Conservation (phyloP, 176 grass and related monocot genomes). For the Aegilops umbellulata region DNA sequence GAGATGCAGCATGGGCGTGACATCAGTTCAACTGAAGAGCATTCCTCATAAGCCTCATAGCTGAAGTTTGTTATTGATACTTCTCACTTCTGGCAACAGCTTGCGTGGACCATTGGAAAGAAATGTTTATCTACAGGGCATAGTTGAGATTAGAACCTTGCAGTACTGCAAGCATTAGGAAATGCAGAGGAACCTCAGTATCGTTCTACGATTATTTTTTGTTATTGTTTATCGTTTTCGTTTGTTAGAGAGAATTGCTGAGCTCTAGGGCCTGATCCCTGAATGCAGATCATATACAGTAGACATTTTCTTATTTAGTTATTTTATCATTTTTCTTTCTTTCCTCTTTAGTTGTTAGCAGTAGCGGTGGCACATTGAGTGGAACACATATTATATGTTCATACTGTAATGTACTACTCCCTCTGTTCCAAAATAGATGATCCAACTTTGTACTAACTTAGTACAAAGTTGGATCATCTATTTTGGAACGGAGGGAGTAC, state of each 20-base stretch:
- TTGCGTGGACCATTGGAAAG: not conserved
- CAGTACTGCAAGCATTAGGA: not conserved
- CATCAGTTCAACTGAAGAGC: conserved; percentile 29
- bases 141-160: not conserved
- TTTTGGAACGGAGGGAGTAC: too few species aligned
- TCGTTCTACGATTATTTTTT: conserved; percentile 11
- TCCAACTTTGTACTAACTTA: too few species aligned
- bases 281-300: not conserved
- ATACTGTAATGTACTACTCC: too few species aligned
- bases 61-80: not conserved
- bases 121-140: not conserved
- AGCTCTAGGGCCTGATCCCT: not conserved
- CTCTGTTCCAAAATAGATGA: too few species aligned
- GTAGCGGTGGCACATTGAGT: too few species aligned
- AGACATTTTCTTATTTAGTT: too few species aligned
- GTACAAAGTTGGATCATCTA: too few species aligned
- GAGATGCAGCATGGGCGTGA: conserved; percentile 49
- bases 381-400: too few species aligned
- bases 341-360: too few species aligned
- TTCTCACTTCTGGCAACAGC: not conserved
- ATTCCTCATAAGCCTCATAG: conserved; percentile 16
- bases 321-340: too few species aligned
- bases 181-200: not conserved
- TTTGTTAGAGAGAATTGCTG: conserved; percentile 3
- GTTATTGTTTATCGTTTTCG: not conserved